Evolutionary conservation across 1,284 basidiomycete species (phyloP).

Genomic region (Wolfiporia cocos): DNA sequence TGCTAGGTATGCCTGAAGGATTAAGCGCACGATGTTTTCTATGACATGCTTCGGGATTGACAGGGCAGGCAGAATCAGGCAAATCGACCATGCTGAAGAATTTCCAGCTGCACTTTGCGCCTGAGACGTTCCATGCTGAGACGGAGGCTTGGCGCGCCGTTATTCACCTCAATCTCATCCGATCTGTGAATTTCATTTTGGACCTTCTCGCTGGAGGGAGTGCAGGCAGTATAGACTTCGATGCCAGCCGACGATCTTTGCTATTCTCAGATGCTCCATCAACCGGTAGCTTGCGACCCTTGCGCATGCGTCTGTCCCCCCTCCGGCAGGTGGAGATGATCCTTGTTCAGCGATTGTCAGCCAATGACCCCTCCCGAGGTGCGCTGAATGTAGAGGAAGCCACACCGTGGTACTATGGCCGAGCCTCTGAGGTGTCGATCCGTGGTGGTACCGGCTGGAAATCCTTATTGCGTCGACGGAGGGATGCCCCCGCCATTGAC

Average conservation of each 20-base stretch:
- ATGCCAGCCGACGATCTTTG: neutral
- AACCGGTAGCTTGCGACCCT: constrained; percentile 38
- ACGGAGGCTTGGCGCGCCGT: constrained; percentile 52
- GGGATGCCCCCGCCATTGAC: constrained; percentile 1
- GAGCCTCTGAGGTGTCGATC: constrained; percentile 41
- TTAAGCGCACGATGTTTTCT: neutral
- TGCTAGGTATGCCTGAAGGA: constrained; percentile 39
- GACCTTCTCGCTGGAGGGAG: constrained; percentile 29
- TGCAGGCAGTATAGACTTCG: neutral
- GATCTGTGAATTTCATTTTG: constrained; percentile 51
- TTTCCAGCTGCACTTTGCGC: constrained; percentile 53
- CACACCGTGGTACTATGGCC: constrained; percentile 29
- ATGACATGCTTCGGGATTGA: neutral
- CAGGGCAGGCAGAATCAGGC: constrained; percentile 60
- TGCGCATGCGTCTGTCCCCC: constrained; percentile 44
- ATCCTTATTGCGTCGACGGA: constrained; percentile 17
- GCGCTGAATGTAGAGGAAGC: constrained; percentile 6
- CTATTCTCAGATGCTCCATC: no score
- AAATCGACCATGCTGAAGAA: constrained; percentile 62
- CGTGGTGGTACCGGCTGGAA: constrained; percentile 46
- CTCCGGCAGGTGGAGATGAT: constrained; percentile 47
- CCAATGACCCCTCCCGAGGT: constrained; percentile 14
- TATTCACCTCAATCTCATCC: constrained; percentile 56
- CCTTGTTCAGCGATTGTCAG: constrained; percentile 26
- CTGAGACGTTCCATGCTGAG: constrained; percentile 49